Percentiles rank a stretch among this genome's conserved stretches.
Conservation (phyloP, 2,329 filamentous ascomycete species). For the Fusarium proliferatum region DNA sequence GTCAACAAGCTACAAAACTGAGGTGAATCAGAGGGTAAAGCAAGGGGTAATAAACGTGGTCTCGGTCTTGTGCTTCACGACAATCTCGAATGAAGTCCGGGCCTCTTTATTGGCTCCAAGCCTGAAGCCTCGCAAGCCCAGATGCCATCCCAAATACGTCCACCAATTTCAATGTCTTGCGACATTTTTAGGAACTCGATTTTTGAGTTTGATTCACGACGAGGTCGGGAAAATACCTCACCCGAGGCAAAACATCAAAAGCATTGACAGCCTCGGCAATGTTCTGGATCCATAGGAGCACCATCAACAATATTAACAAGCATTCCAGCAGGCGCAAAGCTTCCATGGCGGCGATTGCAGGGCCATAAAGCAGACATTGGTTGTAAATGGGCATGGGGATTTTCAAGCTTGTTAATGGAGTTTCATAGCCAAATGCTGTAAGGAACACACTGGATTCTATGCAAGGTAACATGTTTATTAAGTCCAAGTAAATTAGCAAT, state of each 20-base stretch:
- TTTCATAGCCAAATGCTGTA: too few relatives aligned
- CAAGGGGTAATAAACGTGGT: not conserved
- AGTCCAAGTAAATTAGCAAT: too few relatives aligned
- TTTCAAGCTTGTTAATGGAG: not conserved
- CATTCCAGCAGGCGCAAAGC: not conserved
- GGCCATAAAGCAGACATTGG: rapidly evolving
- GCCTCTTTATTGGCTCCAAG: not conserved
- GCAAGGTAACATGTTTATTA: not conserved
- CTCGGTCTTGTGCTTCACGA: not conserved
- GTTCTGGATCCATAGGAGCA: too few relatives aligned
- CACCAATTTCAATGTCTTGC: not conserved
- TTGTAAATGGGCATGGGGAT: too few relatives aligned
- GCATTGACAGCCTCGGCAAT: not conserved
- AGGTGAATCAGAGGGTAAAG: too few relatives aligned
- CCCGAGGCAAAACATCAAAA: not conserved
- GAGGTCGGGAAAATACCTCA: not conserved
- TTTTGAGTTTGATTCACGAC: not conserved
- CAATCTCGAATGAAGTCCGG: not conserved
- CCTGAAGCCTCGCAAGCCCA: not conserved
- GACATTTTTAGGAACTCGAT: not conserved
- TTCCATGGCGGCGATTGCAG: too few relatives aligned
- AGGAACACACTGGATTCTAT: not conserved
- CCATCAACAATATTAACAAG: not conserved
- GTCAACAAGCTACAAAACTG: not conserved
- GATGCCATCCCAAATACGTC: not conserved